These are phyloP conservation scores for Vitis hybrid DNA, from an alignment of 177 flowering plant species.

Conservation along the genomic window DNA sequence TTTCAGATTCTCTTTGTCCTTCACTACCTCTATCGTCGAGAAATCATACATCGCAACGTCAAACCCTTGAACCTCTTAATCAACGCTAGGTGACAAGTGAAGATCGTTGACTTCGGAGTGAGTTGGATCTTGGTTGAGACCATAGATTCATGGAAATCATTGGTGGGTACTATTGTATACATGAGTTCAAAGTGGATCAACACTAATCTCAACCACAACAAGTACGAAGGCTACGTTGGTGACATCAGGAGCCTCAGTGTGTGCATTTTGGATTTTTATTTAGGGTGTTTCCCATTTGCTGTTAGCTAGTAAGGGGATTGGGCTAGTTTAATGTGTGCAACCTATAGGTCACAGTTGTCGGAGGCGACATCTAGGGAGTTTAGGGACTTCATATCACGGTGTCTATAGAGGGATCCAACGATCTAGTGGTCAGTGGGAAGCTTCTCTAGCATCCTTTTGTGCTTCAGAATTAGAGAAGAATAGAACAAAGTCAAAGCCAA, in stretches of 20 bases:
- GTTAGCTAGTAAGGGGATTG: slow-evolving; percentile 57
- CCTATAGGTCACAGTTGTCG: slow-evolving; percentile 22
- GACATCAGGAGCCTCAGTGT: slow-evolving; percentile 70
- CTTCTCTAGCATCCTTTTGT: slow-evolving; percentile 55
- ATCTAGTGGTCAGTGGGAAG: slow-evolving; percentile 40
- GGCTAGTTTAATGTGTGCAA: slow-evolving; percentile 67
- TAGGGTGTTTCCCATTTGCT: slow-evolving; percentile 53
- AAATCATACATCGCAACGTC: slow-evolving; percentile 53
- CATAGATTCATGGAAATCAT: slow-evolving; percentile 57
- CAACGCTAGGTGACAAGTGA: slow-evolving; percentile 32
- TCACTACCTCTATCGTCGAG: slow-evolving; percentile 37
- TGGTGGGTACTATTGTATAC: slow-evolving; percentile 63
- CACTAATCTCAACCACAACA: slow-evolving; percentile 57
- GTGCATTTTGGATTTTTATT: slow-evolving; percentile 54
- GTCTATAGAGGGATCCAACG: slow-evolving; percentile 54
- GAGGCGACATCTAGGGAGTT: too few relatives aligned
- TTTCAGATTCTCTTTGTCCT: slow-evolving; percentile 42
- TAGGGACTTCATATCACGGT: slow-evolving; percentile 38
- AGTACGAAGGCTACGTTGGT: slow-evolving; percentile 52
- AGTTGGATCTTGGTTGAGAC: slow-evolving; percentile 42
- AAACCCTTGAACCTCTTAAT: slow-evolving; percentile 55
- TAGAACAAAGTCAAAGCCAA: slow-evolving; percentile 1
- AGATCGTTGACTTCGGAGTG: slow-evolving; percentile 57
- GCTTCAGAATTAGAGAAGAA: background rate
- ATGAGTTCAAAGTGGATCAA: slow-evolving; percentile 67